Percentiles rank a stretch among this genome's conserved stretches.
These are phyloP conservation scores for Fusarium albosuccineum DNA, from an alignment of 2,329 filamentous ascomycete species.

Conservation along the genomic window DNA sequence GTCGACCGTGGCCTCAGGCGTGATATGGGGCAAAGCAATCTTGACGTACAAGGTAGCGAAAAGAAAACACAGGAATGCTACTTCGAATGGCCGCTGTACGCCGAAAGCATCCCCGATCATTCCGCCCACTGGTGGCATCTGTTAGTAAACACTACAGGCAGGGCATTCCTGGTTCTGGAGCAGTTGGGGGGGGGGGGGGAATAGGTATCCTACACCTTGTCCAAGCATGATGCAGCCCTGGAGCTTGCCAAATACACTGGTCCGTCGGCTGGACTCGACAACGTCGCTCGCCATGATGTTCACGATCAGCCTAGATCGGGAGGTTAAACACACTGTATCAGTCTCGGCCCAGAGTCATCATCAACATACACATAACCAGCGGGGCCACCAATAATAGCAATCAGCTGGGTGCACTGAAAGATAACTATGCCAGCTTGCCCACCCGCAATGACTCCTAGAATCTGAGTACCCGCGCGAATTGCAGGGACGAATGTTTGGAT, in stretches of 20 bases:
- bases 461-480: slow-evolving; percentile 72
- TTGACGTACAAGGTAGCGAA: slow-evolving; percentile 58
- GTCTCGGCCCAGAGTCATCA: no score
- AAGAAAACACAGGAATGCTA: slow-evolving; percentile 70
- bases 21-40: slow-evolving; percentile 63
- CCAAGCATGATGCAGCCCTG: slow-evolving; percentile 78
- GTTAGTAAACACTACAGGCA: background rate
- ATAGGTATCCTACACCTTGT: slow-evolving; percentile 71
- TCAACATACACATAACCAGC: slow-evolving; percentile 70
- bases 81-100: slow-evolving; percentile 74
- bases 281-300: slow-evolving; percentile 78
- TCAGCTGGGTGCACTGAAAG: slow-evolving; percentile 75
- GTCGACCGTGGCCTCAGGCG: slow-evolving; percentile 55
- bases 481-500: slow-evolving; percentile 75
- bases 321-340: background rate
- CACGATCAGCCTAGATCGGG: slow-evolving; percentile 63
- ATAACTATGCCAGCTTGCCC: slow-evolving; percentile 74
- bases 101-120: slow-evolving; percentile 73
- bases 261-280: slow-evolving; percentile 70
- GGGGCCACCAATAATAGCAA: slow-evolving; percentile 77
- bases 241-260: slow-evolving; percentile 73
- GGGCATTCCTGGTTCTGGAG: no score
- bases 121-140: slow-evolving; percentile 64
- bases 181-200: slow-evolving; percentile 34
- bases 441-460: slow-evolving; percentile 73